These are phyloP conservation scores for Annulohypoxylon maeteangense DNA, from an alignment of 495 filamentous ascomycete genomes.

Conservation along the genomic window DNA sequence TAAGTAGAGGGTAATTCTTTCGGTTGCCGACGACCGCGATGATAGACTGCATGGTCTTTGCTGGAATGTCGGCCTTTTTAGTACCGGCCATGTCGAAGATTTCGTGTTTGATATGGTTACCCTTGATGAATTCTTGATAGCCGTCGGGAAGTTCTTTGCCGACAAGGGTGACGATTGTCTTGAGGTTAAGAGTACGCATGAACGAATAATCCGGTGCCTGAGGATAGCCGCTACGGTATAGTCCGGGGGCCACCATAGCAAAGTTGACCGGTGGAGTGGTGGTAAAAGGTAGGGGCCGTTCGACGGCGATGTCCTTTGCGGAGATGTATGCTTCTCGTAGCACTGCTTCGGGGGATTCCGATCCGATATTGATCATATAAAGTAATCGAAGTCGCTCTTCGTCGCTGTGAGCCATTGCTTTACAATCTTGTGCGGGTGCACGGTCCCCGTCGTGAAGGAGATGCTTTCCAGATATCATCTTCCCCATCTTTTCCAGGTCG, in stretches of 20 bases:
- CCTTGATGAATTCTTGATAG: conserved; percentile 68
- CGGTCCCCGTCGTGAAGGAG: neutral
- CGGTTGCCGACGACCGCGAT: conserved; percentile 72
- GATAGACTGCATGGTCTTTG: conserved; percentile 70
- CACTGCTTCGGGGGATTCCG: conserved; percentile 24
- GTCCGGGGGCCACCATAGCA: conserved; percentile 68
- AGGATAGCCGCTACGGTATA: conserved; percentile 85
- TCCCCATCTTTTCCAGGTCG: conserved; percentile 5
- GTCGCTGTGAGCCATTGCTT: neutral
- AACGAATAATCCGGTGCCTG: conserved; percentile 70
- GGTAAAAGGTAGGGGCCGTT: conserved; percentile 22
- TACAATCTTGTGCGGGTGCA: neutral
- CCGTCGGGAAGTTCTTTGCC: conserved; percentile 67
- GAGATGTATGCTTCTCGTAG: conserved; percentile 30
- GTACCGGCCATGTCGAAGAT: conserved; percentile 80
- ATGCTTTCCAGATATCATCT: neutral
- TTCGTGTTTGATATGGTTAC: conserved; percentile 71
- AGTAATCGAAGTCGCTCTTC: neutral
- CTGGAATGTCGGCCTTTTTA: conserved; percentile 73
- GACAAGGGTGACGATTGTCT: conserved; percentile 84
- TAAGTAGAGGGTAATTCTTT: conserved; percentile 76
- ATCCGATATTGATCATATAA: neutral
- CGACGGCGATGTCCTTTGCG: conserved; percentile 31
- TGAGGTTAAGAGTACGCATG: conserved; percentile 70
- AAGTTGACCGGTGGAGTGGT: conserved; percentile 69